Base-by-base conservation (phyloP, 805 yeast genomes). In the Pichia insulana region DNA sequence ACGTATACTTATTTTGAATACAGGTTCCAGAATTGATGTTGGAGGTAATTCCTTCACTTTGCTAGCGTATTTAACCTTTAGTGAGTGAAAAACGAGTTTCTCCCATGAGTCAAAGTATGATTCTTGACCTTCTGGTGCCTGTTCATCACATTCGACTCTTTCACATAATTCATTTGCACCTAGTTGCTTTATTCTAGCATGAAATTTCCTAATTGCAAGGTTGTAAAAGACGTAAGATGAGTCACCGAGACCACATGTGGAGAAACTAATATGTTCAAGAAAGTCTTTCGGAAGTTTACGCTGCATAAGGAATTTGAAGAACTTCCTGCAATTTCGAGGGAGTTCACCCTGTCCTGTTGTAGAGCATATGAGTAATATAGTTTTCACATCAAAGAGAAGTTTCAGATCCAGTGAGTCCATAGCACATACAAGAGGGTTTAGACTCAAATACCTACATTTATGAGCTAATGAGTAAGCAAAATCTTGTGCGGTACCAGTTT, bases 311-410 rank as follows among this genome's bases (percentile, higher is more conserved):
- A 82, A 77, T 50, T 71, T 70, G 94, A 96, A 83, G 48, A 90
- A 75, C 46, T 73, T 76, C 48, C 69, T 68, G 1, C 83, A 80
- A 56, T 86, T 86, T 34, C 83, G 62, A 0, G 98, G 97, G 28
- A 90, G 61, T 47, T 83, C 96, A 22, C 98, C 98, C 61, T 90
- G 97, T 7, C 98, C 97, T 1, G 95, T 83, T 0, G 98, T 90
- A 1, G 96, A 80, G 57, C 94, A 83, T 12, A 43, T 5, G 17
- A 48, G 31, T 2, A 35, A 12, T 12, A 44, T 65, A 25, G 62
- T 61, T 7, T 63, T 53, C 13, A 77, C 70, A 3, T 76, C 68
- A 5, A 74, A 63, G 39, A 85, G 62, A 42, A 68, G 68, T 50
- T 69, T 71, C 35, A 80, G 59, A 44, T 78, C 74, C 54, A 75